A percentile compares a stretch with the other conserved stretches of the same genome.
phyloP scores from a whole-genome alignment of 1,284 basidiomycete species.

The Mycena sp. region DNA sequence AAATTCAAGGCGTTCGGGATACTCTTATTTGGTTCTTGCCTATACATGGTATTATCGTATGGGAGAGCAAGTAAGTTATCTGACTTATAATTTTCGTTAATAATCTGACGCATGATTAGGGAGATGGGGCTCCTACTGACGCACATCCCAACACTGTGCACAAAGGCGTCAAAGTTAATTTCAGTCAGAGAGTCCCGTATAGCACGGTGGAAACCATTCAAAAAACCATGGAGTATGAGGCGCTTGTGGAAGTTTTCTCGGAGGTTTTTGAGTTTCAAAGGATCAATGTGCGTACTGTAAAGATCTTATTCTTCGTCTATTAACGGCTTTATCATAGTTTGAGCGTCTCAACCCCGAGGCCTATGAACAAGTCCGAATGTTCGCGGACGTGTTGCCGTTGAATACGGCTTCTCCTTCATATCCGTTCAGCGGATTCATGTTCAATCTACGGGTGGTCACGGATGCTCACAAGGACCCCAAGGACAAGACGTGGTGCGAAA shows the following conservation, averaged over 20 bases:
- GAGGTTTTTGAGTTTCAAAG: background rate
- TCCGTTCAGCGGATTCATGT: slow-evolving; percentile 1
- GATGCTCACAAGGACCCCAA: background rate
- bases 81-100: background rate
- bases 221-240: slow-evolving; percentile 1
- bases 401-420: background rate
- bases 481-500: background rate
- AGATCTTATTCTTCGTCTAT: background rate
- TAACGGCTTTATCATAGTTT: background rate
- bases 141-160: background rate
- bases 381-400: background rate
- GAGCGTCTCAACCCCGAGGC: background rate
- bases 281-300: background rate
- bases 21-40: background rate
- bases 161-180: background rate
- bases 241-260: background rate
- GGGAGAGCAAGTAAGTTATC: background rate
- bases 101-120: background rate
- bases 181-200: background rate
- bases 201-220: background rate
- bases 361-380: background rate
- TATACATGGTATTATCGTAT: slow-evolving; percentile 8
- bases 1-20: too few species aligned
- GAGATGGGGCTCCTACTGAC: background rate
- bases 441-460: background rate